These are phyloP conservation scores for Fraxinus pennsylvanica DNA, from an alignment of 257 asterid species.

Conservation along the genomic window DNA sequence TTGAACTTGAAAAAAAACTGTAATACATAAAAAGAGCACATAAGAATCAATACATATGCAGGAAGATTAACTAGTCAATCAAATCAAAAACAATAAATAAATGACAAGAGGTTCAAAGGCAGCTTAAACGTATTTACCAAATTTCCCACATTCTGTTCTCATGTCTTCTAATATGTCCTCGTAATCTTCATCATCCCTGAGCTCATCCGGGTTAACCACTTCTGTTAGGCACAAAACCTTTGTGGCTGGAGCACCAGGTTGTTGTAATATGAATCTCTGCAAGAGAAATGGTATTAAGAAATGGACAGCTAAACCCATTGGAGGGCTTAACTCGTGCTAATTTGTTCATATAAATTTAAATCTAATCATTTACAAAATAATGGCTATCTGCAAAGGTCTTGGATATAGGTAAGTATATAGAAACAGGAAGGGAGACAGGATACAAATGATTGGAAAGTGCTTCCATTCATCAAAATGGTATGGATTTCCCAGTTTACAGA, in stretches of 20 bases:
- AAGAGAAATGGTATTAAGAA: slow-evolving; percentile 16
- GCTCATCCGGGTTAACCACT: slow-evolving; percentile 70
- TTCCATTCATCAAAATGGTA: not conserved
- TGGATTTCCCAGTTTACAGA: not conserved
- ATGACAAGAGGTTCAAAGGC: not conserved
- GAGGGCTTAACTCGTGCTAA: not conserved
- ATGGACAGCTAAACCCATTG: not conserved
- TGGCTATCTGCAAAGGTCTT: not conserved
- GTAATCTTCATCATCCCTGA: slow-evolving; percentile 70
- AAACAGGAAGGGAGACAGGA: not conserved
- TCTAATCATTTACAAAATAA: not conserved
- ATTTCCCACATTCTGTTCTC: slow-evolving; percentile 79
- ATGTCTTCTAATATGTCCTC: slow-evolving; percentile 86
- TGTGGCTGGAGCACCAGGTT: slow-evolving; percentile 59
- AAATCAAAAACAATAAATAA: not conserved
- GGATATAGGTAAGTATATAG: not conserved
- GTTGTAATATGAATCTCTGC: slow-evolving; percentile 67
- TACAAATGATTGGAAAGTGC: not conserved
- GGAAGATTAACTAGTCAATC: not conserved
- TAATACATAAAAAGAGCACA: slow-evolving; percentile 35
- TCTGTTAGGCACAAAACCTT: slow-evolving; percentile 88
- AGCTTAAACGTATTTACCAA: not conserved
- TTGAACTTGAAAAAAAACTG: slow-evolving; percentile 28
- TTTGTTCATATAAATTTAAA: not conserved
- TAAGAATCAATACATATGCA: not conserved